Evolutionary conservation across 1,139 yeast species (phyloP), one percentile per base, ranked within the genome.

Genomic region (Entelexis paramagnoliae): DNA sequence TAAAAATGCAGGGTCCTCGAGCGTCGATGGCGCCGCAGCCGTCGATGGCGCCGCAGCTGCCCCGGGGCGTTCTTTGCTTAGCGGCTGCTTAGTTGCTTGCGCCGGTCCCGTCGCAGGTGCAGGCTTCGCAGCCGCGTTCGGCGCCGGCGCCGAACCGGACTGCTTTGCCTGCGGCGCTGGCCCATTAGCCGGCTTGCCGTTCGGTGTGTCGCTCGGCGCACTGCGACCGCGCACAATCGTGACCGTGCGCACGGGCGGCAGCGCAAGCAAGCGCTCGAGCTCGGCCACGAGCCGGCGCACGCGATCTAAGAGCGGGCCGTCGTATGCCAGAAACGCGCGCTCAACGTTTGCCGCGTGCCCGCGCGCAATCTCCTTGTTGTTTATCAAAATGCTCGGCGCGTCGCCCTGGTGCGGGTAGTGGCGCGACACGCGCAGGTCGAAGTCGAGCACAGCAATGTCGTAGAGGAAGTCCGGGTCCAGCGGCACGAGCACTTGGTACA

Each of bases 381-480:
- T 68, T 5, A 84, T 82, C 20, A 54, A 50, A 36, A 72, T 61
- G 28, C 49, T 28, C 8, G 58, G 58, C 8, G 59, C 59, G 7
- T 51, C 50, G 19, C 57, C 59, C 47, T 51, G 50, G 26, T 58
- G 57, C 0, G 89, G 89, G 60, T 81, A 83, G 29, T 66, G 67
- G 2, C 64, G 60, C 0, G 91, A 88, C 4, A 83, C 69, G 47
- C 72, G 67, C 46, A 83, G 64, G 50, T 77, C 74, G 33, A 83
- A 60, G 48, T 75, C 71, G 51, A 83, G 68, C 19, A 64, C 60
- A 9, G 73, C 74, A 30, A 83, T 65, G 54, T 80, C 86, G 62
- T 73, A 83, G 0, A 89, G 84, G 62, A 83, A 83, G 40, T 82
- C 85, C 0, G 89, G 89, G 62, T 82, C 91, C 0, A 82, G 72